These are phyloP conservation scores for Wickerhamomyces strasburgensis DNA, from an alignment of 805 yeast genomes.

Conservation along the genomic window DNA sequence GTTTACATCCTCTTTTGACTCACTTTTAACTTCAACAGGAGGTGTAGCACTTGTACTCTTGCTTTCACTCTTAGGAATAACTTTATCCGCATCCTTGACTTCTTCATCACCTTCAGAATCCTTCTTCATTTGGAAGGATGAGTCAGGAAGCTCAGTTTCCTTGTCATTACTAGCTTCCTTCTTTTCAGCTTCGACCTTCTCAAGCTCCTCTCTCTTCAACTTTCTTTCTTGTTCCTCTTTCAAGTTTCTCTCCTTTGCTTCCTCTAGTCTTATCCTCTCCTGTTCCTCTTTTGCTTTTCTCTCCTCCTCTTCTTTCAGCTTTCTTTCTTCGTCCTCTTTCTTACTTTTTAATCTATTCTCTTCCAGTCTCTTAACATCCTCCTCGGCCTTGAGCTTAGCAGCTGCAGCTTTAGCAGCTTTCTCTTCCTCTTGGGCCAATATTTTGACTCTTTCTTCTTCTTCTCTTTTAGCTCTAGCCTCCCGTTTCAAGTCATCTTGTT, in stretches of 20 bases:
- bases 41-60: not conserved
- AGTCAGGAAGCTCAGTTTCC: not conserved
- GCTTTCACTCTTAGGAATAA: not conserved
- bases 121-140: not conserved
- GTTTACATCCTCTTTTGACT: no score
- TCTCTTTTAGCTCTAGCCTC: conserved; percentile 8
- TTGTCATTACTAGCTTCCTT: not conserved
- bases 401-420: conserved; percentile 4
- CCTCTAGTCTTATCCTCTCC: not conserved
- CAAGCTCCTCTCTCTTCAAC: not conserved
- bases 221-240: not conserved
- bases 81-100: not conserved
- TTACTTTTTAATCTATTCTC: no score
- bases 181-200: no score
- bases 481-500: conserved; percentile 14
- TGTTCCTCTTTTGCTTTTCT: not conserved
- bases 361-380: conserved; percentile 6
- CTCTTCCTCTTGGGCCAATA: conserved; percentile 3
- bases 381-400: conserved; percentile 1
- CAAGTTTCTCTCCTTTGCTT: not conserved
- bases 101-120: not conserved
- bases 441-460: conserved; percentile 11
- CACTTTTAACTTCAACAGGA: not conserved
- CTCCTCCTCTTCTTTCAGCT: conserved; percentile 3
- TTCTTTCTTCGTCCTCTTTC: conserved; percentile 4